A percentile compares a stretch with the other conserved stretches of the same genome.
These are phyloP conservation scores for Exophiala sideris DNA, from an alignment of 2,329 filamentous ascomycete species.

Conservation along the genomic window DNA sequence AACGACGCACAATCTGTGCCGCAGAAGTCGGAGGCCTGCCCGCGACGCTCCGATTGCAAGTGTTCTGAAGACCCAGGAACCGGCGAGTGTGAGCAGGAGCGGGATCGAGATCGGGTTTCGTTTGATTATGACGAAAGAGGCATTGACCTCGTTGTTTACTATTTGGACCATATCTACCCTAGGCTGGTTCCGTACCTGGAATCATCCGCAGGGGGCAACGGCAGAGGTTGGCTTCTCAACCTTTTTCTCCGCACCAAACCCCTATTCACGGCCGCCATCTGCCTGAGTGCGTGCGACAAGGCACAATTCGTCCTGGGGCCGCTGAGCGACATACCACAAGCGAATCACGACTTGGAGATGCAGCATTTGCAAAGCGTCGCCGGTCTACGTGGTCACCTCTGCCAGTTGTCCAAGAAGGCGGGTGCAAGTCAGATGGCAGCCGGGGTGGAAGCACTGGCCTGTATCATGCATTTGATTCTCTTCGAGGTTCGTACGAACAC, in stretches of 20 bases:
- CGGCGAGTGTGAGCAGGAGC: background rate
- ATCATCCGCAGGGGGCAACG: background rate
- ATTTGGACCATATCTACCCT: constrained; percentile 2
- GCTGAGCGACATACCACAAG: constrained; percentile 3
- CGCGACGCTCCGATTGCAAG: background rate
- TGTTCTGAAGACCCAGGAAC: background rate
- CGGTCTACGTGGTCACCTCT: constrained; percentile 1
- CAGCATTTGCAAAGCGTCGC: constrained; percentile 8
- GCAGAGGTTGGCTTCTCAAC: constrained; percentile 6
- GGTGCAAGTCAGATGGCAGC: constrained; percentile 5
- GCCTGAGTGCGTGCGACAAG: constrained; percentile 8
- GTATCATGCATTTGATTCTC: constrained; percentile 7
- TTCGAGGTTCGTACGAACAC: constrained; percentile 4
- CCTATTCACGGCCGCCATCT: constrained; percentile 4
- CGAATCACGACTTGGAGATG: constrained; percentile 5
- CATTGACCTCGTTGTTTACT: constrained; percentile 1
- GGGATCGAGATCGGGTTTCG: background rate
- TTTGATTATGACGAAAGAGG: background rate
- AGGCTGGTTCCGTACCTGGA: background rate
- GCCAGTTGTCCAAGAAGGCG: constrained; percentile 2
- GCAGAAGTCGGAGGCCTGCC: background rate
- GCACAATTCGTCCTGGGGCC: constrained; percentile 3
- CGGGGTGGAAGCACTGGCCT: constrained; percentile 5
- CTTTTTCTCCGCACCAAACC: constrained; percentile 3
- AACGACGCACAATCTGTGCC: background rate